Percentiles rank a stretch among this genome's conserved stretches.
phyloP scores from a whole-genome alignment of 2,329 filamentous ascomycete genomes.

The Lachnellula hyalina region DNA sequence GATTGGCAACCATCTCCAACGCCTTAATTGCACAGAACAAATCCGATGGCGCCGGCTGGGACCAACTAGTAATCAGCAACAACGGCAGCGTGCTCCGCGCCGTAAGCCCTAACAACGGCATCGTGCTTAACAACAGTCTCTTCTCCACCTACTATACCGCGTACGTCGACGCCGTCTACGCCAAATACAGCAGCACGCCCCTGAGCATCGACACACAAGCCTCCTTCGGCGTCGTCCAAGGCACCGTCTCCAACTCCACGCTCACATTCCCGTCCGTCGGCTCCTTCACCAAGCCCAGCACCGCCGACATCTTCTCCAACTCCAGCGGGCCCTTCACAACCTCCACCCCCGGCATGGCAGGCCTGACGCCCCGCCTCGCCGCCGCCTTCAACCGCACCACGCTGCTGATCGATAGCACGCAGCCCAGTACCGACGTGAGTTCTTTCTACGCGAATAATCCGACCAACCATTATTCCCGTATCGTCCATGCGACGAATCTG shows the following conservation, averaged over 20 bases:
- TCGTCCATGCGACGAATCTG: slow-evolving; percentile 55
- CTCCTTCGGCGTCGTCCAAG: slow-evolving; percentile 47
- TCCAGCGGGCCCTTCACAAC: slow-evolving; percentile 55
- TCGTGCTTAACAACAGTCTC: slow-evolving; percentile 33
- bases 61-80: slow-evolving; percentile 41
- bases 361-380: slow-evolving; percentile 20
- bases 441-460: slow-evolving; percentile 48
- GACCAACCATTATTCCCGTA: slow-evolving; percentile 60
- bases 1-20: slow-evolving; percentile 49
- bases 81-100: slow-evolving; percentile 34
- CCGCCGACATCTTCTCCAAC: slow-evolving; percentile 61
- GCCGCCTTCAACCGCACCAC: slow-evolving; percentile 27
- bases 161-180: slow-evolving; percentile 42
- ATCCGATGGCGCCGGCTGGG: slow-evolving; percentile 56
- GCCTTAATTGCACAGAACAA: slow-evolving; percentile 50
- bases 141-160: slow-evolving; percentile 40
- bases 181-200: slow-evolving; percentile 34
- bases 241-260: slow-evolving; percentile 35
- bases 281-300: slow-evolving; percentile 51
- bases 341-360: slow-evolving; percentile 13
- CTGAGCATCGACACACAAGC: slow-evolving; percentile 61
- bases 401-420: slow-evolving; percentile 35
- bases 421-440: slow-evolving; percentile 42
- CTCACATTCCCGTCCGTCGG: slow-evolving; percentile 37
- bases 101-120: slow-evolving; percentile 38